A percentile compares a stretch with the other conserved stretches of the same genome.
Evolutionary conservation across 2,329 filamentous ascomycete species (phyloP).

Genomic region (Bisporella sp.): DNA sequence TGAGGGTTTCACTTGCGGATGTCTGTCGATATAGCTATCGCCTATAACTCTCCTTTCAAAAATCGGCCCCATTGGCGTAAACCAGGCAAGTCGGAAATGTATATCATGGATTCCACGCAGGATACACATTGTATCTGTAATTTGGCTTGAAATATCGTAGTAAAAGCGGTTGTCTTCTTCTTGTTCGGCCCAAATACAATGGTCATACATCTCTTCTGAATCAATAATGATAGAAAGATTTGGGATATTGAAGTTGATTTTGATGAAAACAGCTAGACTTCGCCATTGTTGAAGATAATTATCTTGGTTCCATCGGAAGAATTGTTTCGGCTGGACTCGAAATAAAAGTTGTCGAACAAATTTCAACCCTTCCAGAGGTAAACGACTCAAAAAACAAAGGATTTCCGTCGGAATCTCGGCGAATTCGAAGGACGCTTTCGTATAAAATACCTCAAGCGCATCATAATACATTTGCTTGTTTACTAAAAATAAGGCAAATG

Average conservation of each 20-base stretch:
- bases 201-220: not conserved
- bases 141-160: not conserved
- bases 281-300: not conserved
- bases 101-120: not conserved
- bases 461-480: conserved; percentile 1
- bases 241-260: not conserved
- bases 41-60: not conserved
- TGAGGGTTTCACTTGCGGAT: not conserved
- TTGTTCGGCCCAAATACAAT: not conserved
- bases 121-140: not conserved
- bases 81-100: not conserved
- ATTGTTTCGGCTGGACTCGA: not conserved
- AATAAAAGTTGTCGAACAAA: not conserved
- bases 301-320: not conserved
- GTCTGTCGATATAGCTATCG: not conserved
- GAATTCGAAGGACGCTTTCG: conserved; percentile 1
- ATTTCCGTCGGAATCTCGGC: not conserved
- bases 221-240: not conserved
- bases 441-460: not conserved
- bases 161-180: not conserved
- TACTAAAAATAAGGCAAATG: not conserved
- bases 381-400: not conserved
- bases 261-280: not conserved
- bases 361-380: not conserved
- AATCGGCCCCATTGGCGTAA: not conserved